Percentiles rank a stretch among this genome's conserved stretches.
Evolutionary conservation across 331 rosid genomes (phyloP).

Genomic region (Malus hybrid): DNA sequence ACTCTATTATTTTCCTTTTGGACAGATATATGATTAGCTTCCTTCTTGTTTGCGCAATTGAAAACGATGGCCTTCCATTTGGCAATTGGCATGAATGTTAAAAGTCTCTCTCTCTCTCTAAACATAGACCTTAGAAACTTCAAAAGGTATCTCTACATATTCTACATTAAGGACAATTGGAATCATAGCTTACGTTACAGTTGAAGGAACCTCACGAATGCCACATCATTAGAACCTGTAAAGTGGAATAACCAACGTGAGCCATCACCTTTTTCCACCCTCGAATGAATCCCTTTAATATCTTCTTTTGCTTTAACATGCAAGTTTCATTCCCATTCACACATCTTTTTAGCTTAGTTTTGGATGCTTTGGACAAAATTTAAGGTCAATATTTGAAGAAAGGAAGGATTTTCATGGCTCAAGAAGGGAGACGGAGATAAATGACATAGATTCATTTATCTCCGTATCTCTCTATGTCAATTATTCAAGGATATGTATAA

Average conservation of each 20-base stretch:
- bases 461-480: no score
- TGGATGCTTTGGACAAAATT: constrained; percentile 26
- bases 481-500: no score
- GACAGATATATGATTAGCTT: no score
- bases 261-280: constrained; percentile 6
- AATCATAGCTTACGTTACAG: background rate
- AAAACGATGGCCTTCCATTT: no score
- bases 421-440: background rate
- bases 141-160: background rate
- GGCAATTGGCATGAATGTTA: no score
- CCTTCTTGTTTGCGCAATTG: no score
- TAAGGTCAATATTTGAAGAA: background rate
- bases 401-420: constrained; percentile 33
- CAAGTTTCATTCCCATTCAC: constrained; percentile 24
- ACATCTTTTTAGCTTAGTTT: constrained; percentile 29
- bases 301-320: background rate
- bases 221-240: constrained; percentile 33
- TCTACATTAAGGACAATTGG: background rate
- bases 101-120: background rate
- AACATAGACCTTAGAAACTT: background rate
- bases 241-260: constrained; percentile 28
- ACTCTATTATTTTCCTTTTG: no score
- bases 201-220: background rate
- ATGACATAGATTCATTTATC: no score
- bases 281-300: constrained; percentile 23